phyloP scores from a whole-genome alignment of 352 stramenopile genomes.

The Pythium utonaiense region DNA sequence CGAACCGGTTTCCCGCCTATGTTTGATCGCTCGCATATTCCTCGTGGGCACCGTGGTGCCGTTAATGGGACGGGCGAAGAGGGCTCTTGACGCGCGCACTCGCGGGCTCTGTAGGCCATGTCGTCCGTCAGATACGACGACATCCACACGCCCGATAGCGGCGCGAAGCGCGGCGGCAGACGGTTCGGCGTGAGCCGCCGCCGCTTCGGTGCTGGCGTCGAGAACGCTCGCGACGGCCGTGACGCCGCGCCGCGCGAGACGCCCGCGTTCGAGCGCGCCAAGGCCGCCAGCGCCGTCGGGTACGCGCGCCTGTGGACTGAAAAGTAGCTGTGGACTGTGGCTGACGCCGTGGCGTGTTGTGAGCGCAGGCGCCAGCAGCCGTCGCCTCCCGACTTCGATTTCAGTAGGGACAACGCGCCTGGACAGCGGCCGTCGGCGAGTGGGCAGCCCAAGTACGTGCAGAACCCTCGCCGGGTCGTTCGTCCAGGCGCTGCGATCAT shows the following conservation, averaged over 20 bases:
- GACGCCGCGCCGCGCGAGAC: conserved; percentile 1
- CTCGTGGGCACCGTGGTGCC: background rate
- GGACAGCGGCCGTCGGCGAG: background rate
- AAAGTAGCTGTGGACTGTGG: background rate
- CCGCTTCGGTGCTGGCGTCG: conserved; percentile 9
- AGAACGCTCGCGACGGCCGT: conserved; percentile 17
- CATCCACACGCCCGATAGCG: conserved; percentile 20
- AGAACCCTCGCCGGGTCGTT: background rate
- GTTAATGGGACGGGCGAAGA: conserved; percentile 11
- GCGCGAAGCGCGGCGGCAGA: conserved; percentile 5
- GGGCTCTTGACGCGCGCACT: background rate
- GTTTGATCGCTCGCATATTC: background rate
- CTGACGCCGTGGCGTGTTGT: background rate
- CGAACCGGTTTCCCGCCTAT: background rate
- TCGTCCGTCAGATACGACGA: conserved; percentile 17
- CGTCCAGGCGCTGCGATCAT: conserved; percentile 8
- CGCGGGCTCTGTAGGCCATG: background rate
- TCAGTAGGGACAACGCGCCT: background rate
- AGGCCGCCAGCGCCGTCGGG: background rate
- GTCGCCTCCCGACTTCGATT: background rate
- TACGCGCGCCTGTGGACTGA: background rate
- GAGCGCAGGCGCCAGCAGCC: background rate
- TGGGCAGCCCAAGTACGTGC: conserved; percentile 9
- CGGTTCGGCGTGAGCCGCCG: conserved; percentile 21
- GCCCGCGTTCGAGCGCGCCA: conserved; percentile 6